A percentile compares a stretch with the other conserved stretches of the same genome.
phyloP scores from a whole-genome alignment of 225 moss, liverwort and hornwort species.

The Ulota crispa region DNA sequence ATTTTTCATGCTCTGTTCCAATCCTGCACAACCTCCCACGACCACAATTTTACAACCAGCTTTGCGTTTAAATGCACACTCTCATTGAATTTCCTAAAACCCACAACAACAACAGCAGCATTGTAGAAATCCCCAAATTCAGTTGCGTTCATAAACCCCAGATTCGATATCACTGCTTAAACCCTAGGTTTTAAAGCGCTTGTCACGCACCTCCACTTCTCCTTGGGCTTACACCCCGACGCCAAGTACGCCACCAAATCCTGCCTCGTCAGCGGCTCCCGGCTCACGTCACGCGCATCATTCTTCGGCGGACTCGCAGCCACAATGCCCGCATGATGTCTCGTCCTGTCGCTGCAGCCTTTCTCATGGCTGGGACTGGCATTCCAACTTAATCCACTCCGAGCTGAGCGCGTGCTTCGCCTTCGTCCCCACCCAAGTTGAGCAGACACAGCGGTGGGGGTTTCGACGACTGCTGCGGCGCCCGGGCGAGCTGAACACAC shows the following conservation, averaged over 20 bases:
- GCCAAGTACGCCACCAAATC: constrained; percentile 83
- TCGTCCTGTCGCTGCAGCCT: not conserved
- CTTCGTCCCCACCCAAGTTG: not conserved
- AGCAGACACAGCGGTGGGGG: no score
- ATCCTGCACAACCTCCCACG: constrained; percentile 54
- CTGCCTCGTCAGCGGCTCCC: constrained; percentile 64
- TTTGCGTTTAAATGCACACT: not conserved
- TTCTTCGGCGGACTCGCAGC: constrained; percentile 81
- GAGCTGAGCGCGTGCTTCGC: not conserved
- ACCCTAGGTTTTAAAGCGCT: not conserved
- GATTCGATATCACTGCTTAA: not conserved
- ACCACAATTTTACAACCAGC: not conserved
- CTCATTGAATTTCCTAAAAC: not conserved
- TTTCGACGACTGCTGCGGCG: no score
- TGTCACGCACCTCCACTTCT: constrained; percentile 75
- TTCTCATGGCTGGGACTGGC: not conserved
- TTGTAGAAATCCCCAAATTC: constrained; percentile 28
- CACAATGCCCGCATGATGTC: constrained; percentile 33
- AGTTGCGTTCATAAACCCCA: not conserved
- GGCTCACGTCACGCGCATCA: constrained; percentile 42
- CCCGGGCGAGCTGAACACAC: not conserved
- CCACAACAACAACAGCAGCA: not conserved
- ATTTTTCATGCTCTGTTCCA: constrained; percentile 98
- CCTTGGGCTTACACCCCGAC: constrained; percentile 92
- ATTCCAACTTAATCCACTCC: not conserved